Evolutionary conservation across 352 stramenopile genomes (phyloP).

Genomic region (Pythium dissotocum): DNA sequence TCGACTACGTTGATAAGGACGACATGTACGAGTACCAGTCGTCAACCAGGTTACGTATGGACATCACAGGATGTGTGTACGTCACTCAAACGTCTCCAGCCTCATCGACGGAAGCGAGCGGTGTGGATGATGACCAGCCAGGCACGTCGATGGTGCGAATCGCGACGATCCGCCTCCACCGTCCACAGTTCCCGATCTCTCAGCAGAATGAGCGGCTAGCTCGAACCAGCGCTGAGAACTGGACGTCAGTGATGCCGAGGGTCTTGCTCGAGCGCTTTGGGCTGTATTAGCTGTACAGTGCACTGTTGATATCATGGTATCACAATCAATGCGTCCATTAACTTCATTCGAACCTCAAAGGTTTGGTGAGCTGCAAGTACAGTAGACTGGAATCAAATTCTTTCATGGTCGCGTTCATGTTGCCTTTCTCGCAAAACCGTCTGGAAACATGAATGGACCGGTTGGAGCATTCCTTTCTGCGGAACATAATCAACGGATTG

Average conservation of each 20-base stretch:
- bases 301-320: no score
- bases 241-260: constrained; percentile 6
- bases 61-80: constrained; percentile 2
- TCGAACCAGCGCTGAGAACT: background rate
- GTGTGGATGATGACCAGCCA: background rate
- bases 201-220: background rate
- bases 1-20: constrained; percentile 24
- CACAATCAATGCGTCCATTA: no score
- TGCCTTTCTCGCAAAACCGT: no score
- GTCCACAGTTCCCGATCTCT: constrained; percentile 6
- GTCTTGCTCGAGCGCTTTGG: constrained; percentile 16
- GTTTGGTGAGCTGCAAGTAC: no score
- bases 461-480: no score
- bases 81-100: constrained; percentile 14
- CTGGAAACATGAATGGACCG: no score
- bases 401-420: background rate
- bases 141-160: constrained; percentile 13
- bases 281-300: background rate
- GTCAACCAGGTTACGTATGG: constrained; percentile 1
- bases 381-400: no score
- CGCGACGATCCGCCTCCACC: constrained; percentile 9
- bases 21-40: constrained; percentile 21
- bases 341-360: no score
- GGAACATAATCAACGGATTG: no score
- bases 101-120: background rate